Evolutionary conservation across 2,329 filamentous ascomycete genomes (phyloP).

Genomic region (Purpureocillium takamizusanense): DNA sequence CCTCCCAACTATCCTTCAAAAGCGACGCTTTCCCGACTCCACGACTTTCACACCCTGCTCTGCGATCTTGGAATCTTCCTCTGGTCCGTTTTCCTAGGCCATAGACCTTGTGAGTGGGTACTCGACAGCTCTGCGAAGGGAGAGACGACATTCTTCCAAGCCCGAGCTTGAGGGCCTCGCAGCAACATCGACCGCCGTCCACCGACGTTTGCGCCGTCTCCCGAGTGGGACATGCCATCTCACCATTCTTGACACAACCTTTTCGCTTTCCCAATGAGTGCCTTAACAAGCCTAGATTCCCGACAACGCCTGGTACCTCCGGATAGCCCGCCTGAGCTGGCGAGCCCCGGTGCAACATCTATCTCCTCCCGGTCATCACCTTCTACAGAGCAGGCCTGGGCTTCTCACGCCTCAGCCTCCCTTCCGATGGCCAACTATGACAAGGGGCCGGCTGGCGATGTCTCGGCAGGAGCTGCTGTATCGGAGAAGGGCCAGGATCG

Average conservation of each 20-base stretch:
- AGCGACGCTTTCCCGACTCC: slow-evolving; percentile 12
- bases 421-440: slow-evolving; percentile 53
- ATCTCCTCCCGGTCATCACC: slow-evolving; percentile 34
- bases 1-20: slow-evolving; percentile 9
- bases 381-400: slow-evolving; percentile 36
- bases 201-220: background rate
- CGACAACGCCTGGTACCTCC: slow-evolving; percentile 40
- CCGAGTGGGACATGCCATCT: slow-evolving; percentile 6
- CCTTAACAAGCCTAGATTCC: slow-evolving; percentile 40
- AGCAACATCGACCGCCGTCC: no score
- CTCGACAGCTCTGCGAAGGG: no score
- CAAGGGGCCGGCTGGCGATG: slow-evolving; percentile 31
- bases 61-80: background rate
- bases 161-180: no score
- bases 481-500: slow-evolving; percentile 24
- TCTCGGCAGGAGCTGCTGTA: slow-evolving; percentile 28
- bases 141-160: no score
- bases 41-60: background rate
- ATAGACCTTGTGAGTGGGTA: no score
- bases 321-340: slow-evolving; percentile 45
- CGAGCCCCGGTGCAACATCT: slow-evolving; percentile 40
- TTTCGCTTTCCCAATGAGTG: slow-evolving; percentile 40
- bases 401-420: slow-evolving; percentile 29
- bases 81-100: background rate
- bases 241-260: background rate